These are phyloP conservation scores for Favolaschia claudopus DNA, from an alignment of 768 basidiomycete genomes.

Conservation along the genomic window DNA sequence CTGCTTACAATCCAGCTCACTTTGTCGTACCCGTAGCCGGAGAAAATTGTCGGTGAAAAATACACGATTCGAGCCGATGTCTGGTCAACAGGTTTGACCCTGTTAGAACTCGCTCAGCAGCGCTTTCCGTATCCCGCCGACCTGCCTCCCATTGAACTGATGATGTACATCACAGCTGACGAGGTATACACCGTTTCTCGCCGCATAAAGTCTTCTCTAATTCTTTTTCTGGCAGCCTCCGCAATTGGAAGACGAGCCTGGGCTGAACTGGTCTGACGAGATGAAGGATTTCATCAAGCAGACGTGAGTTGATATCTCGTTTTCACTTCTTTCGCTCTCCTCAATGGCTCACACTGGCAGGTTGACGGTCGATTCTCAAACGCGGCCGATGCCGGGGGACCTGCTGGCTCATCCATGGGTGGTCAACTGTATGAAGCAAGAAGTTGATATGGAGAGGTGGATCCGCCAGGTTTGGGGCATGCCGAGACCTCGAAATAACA, in stretches of 20 bases:
- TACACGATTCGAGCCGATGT: slow-evolving; percentile 97
- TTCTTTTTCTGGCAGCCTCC: slow-evolving; percentile 66
- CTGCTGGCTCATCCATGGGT: slow-evolving; percentile 90
- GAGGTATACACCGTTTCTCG: slow-evolving; percentile 55
- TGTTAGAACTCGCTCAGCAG: slow-evolving; percentile 93
- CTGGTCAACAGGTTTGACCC: slow-evolving; percentile 95
- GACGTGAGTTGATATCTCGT: too few species aligned
- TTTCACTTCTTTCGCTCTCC: too few species aligned
- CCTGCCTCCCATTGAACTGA: slow-evolving; percentile 91
- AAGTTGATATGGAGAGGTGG: slow-evolving; percentile 91
- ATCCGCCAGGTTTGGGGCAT: slow-evolving; percentile 86
- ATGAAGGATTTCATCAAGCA: slow-evolving; percentile 93
- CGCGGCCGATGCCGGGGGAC: slow-evolving; percentile 82
- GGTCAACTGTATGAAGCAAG: slow-evolving; percentile 73
- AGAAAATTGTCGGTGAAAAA: slow-evolving; percentile 89
- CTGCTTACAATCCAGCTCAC: slow-evolving; percentile 1
- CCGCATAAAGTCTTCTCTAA: slow-evolving; percentile 24
- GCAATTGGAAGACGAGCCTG: slow-evolving; percentile 78
- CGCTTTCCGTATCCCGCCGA: slow-evolving; percentile 95
- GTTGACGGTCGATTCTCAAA: slow-evolving; percentile 71
- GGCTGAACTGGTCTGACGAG: slow-evolving; percentile 74
- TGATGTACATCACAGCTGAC: slow-evolving; percentile 87
- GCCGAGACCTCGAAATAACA: slow-evolving; percentile 61
- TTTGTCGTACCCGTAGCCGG: slow-evolving; percentile 64
- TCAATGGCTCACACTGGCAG: slow-evolving; percentile 46